These are phyloP conservation scores for Babjeviella inositovora DNA, from an alignment of 805 yeast genomes.

Conservation along the genomic window DNA sequence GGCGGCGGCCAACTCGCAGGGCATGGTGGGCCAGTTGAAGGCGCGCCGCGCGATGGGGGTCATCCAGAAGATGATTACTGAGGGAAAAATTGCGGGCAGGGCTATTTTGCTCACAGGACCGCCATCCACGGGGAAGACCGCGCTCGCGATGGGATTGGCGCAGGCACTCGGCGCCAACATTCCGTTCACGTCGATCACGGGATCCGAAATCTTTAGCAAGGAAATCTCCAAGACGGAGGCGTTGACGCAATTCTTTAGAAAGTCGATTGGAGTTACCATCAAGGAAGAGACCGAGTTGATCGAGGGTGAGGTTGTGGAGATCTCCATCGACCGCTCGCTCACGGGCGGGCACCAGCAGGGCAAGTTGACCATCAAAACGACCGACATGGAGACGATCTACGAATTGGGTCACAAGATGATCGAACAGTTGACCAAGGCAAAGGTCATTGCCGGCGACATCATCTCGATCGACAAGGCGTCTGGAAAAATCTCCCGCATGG, in stretches of 20 bases:
- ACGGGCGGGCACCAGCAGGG: conserved; percentile 99
- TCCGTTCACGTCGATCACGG: conserved; percentile 92
- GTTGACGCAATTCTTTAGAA: conserved; percentile 89
- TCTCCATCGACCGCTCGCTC: conserved; percentile 82
- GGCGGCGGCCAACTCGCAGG: conserved; percentile 58
- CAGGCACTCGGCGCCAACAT: conserved; percentile 65
- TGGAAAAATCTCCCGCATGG: conserved; percentile 87
- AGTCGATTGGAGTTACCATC: conserved; percentile 87
- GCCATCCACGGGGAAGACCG: conserved; percentile 97
- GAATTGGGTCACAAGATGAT: conserved; percentile 92
- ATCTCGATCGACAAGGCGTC: conserved; percentile 89
- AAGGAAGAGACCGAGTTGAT: conserved; percentile 95
- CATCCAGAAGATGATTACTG: conserved; percentile 82
- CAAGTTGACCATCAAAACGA: conserved; percentile 89
- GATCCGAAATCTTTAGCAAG: conserved; percentile 82
- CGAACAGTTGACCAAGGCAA: conserved; percentile 86
- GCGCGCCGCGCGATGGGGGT: conserved; percentile 97
- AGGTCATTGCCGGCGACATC: conserved; percentile 94
- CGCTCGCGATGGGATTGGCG: conserved; percentile 87
- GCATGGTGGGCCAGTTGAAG: conserved; percentile 93
- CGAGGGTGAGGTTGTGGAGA: conserved; percentile 98
- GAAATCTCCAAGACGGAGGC: conserved; percentile 95
- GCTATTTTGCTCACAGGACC: conserved; percentile 96
- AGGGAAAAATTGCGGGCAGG: conserved; percentile 91
- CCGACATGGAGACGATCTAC: conserved; percentile 97